Evolutionary conservation across 352 stramenopile species (phyloP).

Genomic region (Blastocystis hominis): DNA sequence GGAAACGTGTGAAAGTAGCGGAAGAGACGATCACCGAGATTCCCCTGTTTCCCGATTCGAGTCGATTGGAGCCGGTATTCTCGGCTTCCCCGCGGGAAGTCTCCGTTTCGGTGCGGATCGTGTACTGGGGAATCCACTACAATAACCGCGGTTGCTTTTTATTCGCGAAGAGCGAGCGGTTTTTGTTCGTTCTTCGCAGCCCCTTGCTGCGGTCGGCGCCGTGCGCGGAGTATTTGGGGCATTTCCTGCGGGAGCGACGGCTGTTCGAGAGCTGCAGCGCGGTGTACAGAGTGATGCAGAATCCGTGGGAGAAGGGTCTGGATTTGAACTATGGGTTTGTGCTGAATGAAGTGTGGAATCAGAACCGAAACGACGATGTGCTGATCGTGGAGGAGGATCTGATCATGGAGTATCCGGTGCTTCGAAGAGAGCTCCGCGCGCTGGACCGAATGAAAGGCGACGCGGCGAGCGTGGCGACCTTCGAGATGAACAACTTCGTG

Average conservation of each 20-base stretch:
- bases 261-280: background rate
- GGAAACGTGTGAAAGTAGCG: background rate
- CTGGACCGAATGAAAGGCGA: background rate
- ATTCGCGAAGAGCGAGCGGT: background rate
- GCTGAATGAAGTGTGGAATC: conserved; percentile 8
- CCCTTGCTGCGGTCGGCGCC: background rate
- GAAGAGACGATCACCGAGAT: background rate
- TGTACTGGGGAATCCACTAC: conserved; percentile 32
- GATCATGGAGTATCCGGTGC: background rate
- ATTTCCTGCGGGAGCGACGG: background rate
- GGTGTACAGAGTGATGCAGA: background rate
- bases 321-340: background rate
- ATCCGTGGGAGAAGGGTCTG: background rate
- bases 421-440: background rate
- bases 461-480: conserved; percentile 5
- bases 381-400: conserved; percentile 24
- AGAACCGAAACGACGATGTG: background rate
- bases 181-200: background rate
- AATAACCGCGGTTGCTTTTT: background rate
- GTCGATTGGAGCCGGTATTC: background rate
- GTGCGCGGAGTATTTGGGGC: background rate
- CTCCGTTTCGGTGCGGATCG: background rate
- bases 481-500: conserved; percentile 48
- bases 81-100: background rate
- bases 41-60: background rate